Percentiles rank a stretch among this genome's conserved stretches.
These are phyloP conservation scores for Heteromeles arbutifolia DNA, from an alignment of 306 rosid genomes.

Conservation along the genomic window DNA sequence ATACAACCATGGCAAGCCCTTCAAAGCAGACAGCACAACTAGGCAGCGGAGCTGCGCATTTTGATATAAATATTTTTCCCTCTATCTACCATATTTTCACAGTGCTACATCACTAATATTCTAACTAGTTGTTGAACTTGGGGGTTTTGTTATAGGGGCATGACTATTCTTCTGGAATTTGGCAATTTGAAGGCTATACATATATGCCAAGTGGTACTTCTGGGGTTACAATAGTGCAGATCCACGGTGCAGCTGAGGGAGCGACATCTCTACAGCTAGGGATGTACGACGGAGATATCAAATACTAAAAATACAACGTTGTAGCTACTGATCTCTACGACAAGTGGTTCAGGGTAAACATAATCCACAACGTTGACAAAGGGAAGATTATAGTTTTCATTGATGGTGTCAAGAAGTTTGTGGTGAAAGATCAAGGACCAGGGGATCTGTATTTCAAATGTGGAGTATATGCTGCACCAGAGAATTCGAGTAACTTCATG, in stretches of 20 bases:
- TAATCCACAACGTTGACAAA: conserved; percentile 24
- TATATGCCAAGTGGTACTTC: conserved; percentile 4
- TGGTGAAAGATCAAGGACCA: conserved; percentile 22
- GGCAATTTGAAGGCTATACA: conserved; percentile 20
- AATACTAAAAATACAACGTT: conserved; percentile 7
- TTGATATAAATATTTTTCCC: not conserved
- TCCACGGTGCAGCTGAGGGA: conserved; percentile 25
- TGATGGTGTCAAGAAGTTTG: conserved; percentile 18
- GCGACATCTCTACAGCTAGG: conserved; percentile 20
- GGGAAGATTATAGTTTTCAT: conserved; percentile 21
- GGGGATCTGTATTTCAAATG: conserved; percentile 27
- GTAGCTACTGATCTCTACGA: conserved; percentile 23
- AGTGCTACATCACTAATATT: not conserved
- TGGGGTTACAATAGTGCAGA: conserved; percentile 14
- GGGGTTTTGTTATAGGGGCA: not conserved
- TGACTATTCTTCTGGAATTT: not conserved
- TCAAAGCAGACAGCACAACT: not conserved
- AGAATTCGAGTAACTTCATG: conserved; percentile 20
- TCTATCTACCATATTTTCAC: not conserved
- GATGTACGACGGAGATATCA: conserved; percentile 20
- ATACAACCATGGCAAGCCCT: conserved; percentile 9
- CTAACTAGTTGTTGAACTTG: not conserved
- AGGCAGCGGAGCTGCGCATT: conserved; percentile 1
- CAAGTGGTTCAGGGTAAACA: conserved; percentile 30
- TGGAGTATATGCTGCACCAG: conserved; percentile 31